Conservation (phyloP, 2,329 filamentous ascomycete genomes). For the Diaporthe batatas region DNA sequence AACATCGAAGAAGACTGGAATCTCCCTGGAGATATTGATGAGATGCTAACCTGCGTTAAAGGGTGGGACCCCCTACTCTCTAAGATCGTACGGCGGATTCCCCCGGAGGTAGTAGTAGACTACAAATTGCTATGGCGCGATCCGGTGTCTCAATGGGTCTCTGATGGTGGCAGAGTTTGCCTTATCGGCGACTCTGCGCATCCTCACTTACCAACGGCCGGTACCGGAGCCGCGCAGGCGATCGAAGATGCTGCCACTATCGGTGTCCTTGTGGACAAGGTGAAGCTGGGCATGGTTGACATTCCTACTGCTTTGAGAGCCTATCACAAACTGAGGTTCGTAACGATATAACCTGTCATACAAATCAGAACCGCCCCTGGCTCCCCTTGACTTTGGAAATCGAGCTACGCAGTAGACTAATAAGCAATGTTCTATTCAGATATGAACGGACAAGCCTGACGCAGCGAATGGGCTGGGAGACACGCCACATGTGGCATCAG, state of each 20-base stretch:
- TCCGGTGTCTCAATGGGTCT: slow-evolving; percentile 20
- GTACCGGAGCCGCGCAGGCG: slow-evolving; percentile 23
- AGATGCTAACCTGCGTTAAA: slow-evolving; percentile 15
- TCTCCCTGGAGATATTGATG: slow-evolving; percentile 4
- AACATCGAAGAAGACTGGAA: slow-evolving; percentile 33
- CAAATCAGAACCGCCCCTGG: too few relatives aligned
- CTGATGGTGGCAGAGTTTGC: slow-evolving; percentile 23
- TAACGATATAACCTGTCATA: too few relatives aligned
- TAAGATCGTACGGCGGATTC: slow-evolving; percentile 7
- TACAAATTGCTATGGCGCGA: slow-evolving; percentile 29
- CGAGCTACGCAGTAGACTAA: too few relatives aligned
- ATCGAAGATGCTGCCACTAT: slow-evolving; percentile 27
- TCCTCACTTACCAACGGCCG: slow-evolving; percentile 20
- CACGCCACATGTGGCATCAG: slow-evolving; percentile 21
- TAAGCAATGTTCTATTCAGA: not conserved
- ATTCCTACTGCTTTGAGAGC: not conserved
- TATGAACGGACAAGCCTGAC: slow-evolving; percentile 13
- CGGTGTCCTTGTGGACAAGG: slow-evolving; percentile 6
- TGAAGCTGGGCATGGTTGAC: not conserved
- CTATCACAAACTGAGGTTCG: slow-evolving; percentile 14
- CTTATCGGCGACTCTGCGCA: slow-evolving; percentile 14
- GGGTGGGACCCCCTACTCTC: slow-evolving; percentile 2
- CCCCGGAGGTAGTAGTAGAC: not conserved
- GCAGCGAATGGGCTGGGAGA: slow-evolving; percentile 25
- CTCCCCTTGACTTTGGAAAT: not conserved